phyloP scores from a whole-genome alignment of 441 rosid species.

The Corymbia calophylla region DNA sequence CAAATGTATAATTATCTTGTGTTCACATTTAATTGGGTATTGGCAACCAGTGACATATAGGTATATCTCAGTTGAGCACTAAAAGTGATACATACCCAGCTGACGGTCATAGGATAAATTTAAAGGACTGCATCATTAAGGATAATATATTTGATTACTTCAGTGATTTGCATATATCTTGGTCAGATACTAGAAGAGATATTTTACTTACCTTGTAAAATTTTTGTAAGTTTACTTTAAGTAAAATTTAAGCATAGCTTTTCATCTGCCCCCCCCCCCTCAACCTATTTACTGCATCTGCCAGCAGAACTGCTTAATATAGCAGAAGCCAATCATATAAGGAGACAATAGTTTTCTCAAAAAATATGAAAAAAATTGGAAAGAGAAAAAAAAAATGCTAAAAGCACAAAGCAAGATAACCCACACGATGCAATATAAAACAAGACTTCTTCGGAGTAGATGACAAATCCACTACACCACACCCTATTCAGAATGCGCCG shows the following conservation, averaged over 20 bases:
- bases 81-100: not conserved
- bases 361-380: not conserved
- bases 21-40: not conserved
- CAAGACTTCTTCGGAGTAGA: not conserved
- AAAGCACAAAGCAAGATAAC: not conserved
- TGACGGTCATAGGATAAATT: not conserved
- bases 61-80: not conserved
- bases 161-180: not conserved
- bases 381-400: not conserved
- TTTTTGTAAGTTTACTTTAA: not conserved
- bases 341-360: not conserved
- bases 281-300: not conserved
- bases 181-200: not conserved
- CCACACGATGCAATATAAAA: not conserved
- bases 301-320: not conserved
- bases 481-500: not conserved
- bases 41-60: not conserved
- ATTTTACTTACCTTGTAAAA: not conserved
- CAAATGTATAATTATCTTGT: not conserved
- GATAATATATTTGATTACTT: not conserved
- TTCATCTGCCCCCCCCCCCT: not conserved
- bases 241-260: not conserved
- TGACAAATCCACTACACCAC: not conserved
- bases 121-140: not conserved
- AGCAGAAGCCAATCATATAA: not conserved